These are phyloP conservation scores for Debaryomycetaceae sp. DNA, from an alignment of 1,139 yeast genomes.

Conservation along the genomic window DNA sequence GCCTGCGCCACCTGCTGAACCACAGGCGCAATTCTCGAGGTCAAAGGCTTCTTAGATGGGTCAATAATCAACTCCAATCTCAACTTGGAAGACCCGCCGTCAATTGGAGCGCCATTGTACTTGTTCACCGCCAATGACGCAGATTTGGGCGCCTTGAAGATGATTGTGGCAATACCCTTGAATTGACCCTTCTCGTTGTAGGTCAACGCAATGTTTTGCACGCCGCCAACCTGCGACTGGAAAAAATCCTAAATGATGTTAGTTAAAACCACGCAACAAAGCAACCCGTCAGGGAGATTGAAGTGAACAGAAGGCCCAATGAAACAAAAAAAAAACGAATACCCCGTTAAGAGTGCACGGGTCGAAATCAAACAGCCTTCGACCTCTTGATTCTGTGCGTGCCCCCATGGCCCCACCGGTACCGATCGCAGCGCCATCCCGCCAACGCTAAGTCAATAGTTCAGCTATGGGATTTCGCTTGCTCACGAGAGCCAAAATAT, in stretches of 20 bases:
- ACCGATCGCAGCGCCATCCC: neutral
- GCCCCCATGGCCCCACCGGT: neutral
- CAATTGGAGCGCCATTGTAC: slow-evolving; percentile 92
- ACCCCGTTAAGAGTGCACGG: too few species aligned
- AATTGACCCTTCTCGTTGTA: slow-evolving; percentile 89
- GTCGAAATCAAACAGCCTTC: too few species aligned
- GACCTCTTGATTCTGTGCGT: too few species aligned
- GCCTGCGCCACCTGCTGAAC: slow-evolving; percentile 23
- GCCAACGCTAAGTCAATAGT: slow-evolving; percentile 5
- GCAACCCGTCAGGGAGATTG: neutral
- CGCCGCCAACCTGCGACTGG: slow-evolving; percentile 83
- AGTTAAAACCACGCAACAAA: slow-evolving; percentile 11
- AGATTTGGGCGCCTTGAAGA: slow-evolving; percentile 62
- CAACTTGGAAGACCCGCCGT: slow-evolving; percentile 75
- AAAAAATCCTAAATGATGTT: slow-evolving; percentile 71
- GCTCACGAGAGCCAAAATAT: neutral
- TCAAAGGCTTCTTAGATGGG: slow-evolving; percentile 73
- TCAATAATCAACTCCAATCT: slow-evolving; percentile 84
- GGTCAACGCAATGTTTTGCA: slow-evolving; percentile 63
- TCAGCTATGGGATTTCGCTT: slow-evolving; percentile 2
- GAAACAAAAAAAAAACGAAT: slow-evolving; percentile 6
- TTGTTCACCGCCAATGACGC: slow-evolving; percentile 74
- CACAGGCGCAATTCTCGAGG: slow-evolving; percentile 59
- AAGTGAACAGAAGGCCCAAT: slow-evolving; percentile 7
- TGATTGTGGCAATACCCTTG: slow-evolving; percentile 85